phyloP scores from a whole-genome alignment of 306 rosid genomes.

The Medicago truncatula region MtrunA17r5.0-ANR NC_053043.1:8192501-8193000 shows the following conservation, averaged over 20 bases:
- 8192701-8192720: neutral
- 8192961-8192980: constrained; percentile 51
- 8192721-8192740: neutral
- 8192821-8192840: too few species aligned
- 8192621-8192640: neutral
- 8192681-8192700: neutral
- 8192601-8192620: neutral
- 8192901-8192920: neutral
- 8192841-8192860: neutral
- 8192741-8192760: neutral
- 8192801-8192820: neutral
- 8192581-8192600: constrained; percentile 20
- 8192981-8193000: constrained; percentile 85
- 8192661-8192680: neutral
- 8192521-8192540: neutral
- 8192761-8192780: constrained; percentile 1
- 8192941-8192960: constrained; percentile 1
- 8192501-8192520: too few species aligned
- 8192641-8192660: too few species aligned
- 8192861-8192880: neutral
- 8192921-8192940: too few species aligned
- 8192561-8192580: neutral
- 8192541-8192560: neutral
- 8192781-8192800: neutral
- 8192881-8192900: neutral